These are phyloP conservation scores for Cryptosporidium sp. DNA, from an alignment of 169 alveolate genomes.

Conservation along the genomic window DNA sequence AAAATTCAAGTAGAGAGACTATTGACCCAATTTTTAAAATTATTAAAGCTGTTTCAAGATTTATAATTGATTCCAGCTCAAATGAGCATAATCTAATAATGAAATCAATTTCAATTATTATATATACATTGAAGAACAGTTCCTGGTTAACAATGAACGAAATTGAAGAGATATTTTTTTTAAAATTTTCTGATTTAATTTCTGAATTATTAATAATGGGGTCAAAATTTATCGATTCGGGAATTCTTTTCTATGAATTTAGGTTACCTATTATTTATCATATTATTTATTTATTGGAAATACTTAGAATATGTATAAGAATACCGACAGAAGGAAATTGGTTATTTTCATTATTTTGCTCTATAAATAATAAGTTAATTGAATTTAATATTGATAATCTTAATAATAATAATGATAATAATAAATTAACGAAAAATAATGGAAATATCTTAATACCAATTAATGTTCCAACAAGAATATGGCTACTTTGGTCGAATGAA, in stretches of 20 bases:
- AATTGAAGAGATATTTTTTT: slow-evolving; percentile 33
- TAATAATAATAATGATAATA: neutral
- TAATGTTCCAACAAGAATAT: slow-evolving; percentile 54
- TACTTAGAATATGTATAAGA: slow-evolving; percentile 29
- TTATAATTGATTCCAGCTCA: neutral
- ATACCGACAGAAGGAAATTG: slow-evolving; percentile 33
- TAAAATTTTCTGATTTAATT: neutral
- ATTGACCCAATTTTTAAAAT: slow-evolving; percentile 26
- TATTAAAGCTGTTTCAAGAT: neutral
- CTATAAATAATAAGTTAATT: neutral
- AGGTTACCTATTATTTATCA: slow-evolving; percentile 33
- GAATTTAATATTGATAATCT: neutral
- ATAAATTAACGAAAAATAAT: neutral
- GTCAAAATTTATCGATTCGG: slow-evolving; percentile 5
- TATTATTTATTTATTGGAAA: slow-evolving; percentile 48
- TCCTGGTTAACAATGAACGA: slow-evolving; percentile 12
- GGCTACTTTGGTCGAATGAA: slow-evolving; percentile 52
- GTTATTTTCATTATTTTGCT: slow-evolving; percentile 5
- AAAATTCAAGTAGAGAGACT: slow-evolving; percentile 4
- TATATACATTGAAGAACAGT: neutral
- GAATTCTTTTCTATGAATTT: slow-evolving; percentile 16
- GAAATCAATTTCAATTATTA: slow-evolving; percentile 15
- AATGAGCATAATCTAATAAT: slow-evolving; percentile 2
- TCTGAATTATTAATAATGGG: neutral
- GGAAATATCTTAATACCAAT: slow-evolving; percentile 19